A percentile compares a stretch with the other conserved stretches of the same genome.
phyloP scores from a whole-genome alignment of 2,329 filamentous ascomycete genomes.

The Verticillium tricorpus region DNA sequence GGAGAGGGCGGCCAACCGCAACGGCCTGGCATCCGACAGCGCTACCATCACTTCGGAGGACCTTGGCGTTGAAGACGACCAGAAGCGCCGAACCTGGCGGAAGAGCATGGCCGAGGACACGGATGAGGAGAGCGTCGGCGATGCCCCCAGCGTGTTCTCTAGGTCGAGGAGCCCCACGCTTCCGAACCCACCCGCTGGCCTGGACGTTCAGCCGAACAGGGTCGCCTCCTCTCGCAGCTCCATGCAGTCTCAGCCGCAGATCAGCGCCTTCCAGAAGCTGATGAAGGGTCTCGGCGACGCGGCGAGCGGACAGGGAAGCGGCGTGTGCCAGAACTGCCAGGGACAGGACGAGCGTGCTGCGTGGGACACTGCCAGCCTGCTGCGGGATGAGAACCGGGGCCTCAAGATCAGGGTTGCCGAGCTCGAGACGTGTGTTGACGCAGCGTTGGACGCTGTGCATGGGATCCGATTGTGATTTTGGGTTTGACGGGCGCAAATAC shows the following conservation, averaged over 20 bases:
- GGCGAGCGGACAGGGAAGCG: constrained; percentile 27
- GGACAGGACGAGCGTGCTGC: constrained; percentile 56
- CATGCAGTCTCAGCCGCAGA: constrained; percentile 17
- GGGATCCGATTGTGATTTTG: constrained; percentile 40
- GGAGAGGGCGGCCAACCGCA: constrained; percentile 42
- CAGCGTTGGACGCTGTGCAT: constrained; percentile 55
- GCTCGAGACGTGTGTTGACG: constrained; percentile 56
- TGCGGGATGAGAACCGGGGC: constrained; percentile 58
- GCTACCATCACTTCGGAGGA: constrained; percentile 44
- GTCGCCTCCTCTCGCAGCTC: constrained; percentile 9
- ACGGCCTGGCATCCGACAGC: constrained; percentile 28
- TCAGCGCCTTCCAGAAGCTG: constrained; percentile 34
- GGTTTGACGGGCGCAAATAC: constrained; percentile 3
- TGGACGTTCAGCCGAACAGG: constrained; percentile 13
- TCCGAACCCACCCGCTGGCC: constrained; percentile 25
- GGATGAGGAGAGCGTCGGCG: constrained; percentile 46
- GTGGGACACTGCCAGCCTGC: constrained; percentile 59
- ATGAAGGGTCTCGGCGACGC: constrained; percentile 29
- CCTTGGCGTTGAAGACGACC: constrained; percentile 49
- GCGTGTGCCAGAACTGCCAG: constrained; percentile 50
- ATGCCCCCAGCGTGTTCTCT: constrained; percentile 53
- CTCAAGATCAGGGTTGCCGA: constrained; percentile 56
- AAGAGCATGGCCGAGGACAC: constrained; percentile 41
- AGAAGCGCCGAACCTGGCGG: constrained; percentile 33
- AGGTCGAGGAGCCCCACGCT: constrained; percentile 53